Evolutionary conservation across 345 rosid genomes (phyloP).

Genomic region (Aquilaria malaccensis): DNA sequence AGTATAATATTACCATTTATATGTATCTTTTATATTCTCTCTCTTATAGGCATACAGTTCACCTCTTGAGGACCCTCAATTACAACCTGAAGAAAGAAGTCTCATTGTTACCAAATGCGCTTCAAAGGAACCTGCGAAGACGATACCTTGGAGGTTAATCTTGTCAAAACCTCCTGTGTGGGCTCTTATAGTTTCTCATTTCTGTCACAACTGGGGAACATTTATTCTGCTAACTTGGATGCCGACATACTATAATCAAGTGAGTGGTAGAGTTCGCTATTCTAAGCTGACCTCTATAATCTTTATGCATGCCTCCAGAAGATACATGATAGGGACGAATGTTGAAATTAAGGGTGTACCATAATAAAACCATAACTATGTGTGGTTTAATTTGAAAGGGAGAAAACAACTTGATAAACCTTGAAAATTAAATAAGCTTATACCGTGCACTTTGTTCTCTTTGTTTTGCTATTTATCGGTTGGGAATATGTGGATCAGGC

Average conservation of each 20-base stretch:
- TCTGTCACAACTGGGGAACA: slow-evolving; percentile 96
- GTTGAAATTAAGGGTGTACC: too few relatives aligned
- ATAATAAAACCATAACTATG: too few relatives aligned
- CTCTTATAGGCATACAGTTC: slow-evolving; percentile 72
- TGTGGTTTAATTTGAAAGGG: too few relatives aligned
- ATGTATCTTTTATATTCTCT: slow-evolving; percentile 9
- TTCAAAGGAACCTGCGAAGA: slow-evolving; percentile 62
- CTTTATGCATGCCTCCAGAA: neutral
- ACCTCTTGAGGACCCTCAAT: slow-evolving; percentile 65
- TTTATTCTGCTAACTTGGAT: slow-evolving; percentile 95
- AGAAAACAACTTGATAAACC: too few relatives aligned
- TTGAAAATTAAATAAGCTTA: too few relatives aligned
- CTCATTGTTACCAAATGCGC: slow-evolving; percentile 45
- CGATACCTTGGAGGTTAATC: slow-evolving; percentile 79
- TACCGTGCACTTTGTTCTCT: too few relatives aligned
- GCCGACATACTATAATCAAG: slow-evolving; percentile 95
- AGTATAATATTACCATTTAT: neutral
- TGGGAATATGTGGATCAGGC: too few relatives aligned
- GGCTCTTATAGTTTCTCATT: slow-evolving; percentile 79
- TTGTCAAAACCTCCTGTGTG: slow-evolving; percentile 85
- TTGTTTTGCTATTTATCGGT: too few relatives aligned
- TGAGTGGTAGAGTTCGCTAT: slow-evolving; percentile 18
- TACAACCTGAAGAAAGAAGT: slow-evolving; percentile 63
- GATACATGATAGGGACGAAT: too few relatives aligned
- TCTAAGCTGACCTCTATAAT: slow-evolving; percentile 1